A percentile compares a stretch with the other conserved stretches of the same genome.
Conservation (phyloP, 441 rosid genomes). For the Gossypium trilobum region DNA sequence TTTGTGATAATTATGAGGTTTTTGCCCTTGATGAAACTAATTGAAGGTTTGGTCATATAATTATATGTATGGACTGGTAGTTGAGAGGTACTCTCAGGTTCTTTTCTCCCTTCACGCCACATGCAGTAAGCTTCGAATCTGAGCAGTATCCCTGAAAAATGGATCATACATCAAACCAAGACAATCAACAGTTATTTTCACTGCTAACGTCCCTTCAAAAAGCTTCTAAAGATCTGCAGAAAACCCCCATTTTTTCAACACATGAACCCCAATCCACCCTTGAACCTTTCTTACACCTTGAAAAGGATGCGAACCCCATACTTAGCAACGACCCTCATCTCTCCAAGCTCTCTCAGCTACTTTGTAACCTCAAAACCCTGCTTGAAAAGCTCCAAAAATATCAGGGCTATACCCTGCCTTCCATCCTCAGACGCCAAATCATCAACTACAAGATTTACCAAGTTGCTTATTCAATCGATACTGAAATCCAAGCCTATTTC, state of each 20-base stretch:
- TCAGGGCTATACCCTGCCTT: slow-evolving; percentile 24
- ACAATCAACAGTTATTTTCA: background rate
- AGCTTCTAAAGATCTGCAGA: slow-evolving; percentile 35
- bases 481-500: slow-evolving; percentile 25
- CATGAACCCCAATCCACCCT: slow-evolving; percentile 21
- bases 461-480: slow-evolving; percentile 25
- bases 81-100: background rate
- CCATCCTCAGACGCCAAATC: slow-evolving; percentile 32
- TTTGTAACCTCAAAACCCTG: slow-evolving; percentile 28
- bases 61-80: slow-evolving; percentile 10
- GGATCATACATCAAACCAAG: slow-evolving; percentile 15
- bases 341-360: slow-evolving; percentile 26
- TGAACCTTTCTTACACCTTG: slow-evolving; percentile 23
- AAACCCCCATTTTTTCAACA: slow-evolving; percentile 26
- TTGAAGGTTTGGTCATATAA: slow-evolving; percentile 4
- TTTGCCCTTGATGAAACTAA: background rate
- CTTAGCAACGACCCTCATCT: slow-evolving; percentile 22
- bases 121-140: background rate
- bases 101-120: background rate
- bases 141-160: slow-evolving; percentile 12
- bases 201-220: slow-evolving; percentile 26
- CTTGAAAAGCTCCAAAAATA: slow-evolving; percentile 25
- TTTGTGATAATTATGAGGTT: background rate
- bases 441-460: slow-evolving; percentile 34
- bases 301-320: slow-evolving; percentile 9